Evolutionary conservation across 805 yeast species (phyloP), one percentile per base, ranked within the genome.

Genomic region (Wickerhamiella hasegawae): DNA sequence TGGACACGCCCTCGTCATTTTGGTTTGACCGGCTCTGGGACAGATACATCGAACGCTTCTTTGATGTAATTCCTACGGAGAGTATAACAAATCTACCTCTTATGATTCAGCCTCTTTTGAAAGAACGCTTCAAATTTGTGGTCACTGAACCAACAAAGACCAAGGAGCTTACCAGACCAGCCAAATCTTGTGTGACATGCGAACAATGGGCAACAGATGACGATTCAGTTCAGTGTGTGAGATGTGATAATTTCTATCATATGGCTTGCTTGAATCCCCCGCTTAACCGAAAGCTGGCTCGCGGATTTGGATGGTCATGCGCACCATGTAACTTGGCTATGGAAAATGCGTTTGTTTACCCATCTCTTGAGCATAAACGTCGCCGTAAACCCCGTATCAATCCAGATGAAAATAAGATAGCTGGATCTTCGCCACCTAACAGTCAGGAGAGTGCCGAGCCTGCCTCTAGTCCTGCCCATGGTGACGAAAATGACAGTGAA

Each of bases 291-390:
- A 80, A 80, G 48, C 95, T 94, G 1, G 74, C 80, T 30, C 60
- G 92, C 38, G 94, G 94, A 1, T 79, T 82, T 51, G 80, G 83
- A 6, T 85, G 95, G 95, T 68, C 82, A 18, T 84, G 96, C 60
- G 85, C 81, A 20, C 52, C 60, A 4, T 84, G 96, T 58, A 65
- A 76, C n/a, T 68, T 71, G 44, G 65, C 60, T 22, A 66, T 68
- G 34, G 77, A 73, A 40, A 53, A 31, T 18, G 24, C 11, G 11
- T 22, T 22, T 11, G 24, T 22, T 22, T 11, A 8, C 10, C 24
- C 24, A 11, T 5, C 6, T 14, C n/a, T 26, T 11, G 16, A 14
- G 16, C 28, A 26, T 26, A n/a, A 8, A 8, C 24, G 24, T 11
- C 8, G 11, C 8, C 24, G 24, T 9, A 22, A 11, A 11, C 24